Conservation (phyloP, 192 early-diverging fungal species). For the Cladochytrium replicatum region DNA sequence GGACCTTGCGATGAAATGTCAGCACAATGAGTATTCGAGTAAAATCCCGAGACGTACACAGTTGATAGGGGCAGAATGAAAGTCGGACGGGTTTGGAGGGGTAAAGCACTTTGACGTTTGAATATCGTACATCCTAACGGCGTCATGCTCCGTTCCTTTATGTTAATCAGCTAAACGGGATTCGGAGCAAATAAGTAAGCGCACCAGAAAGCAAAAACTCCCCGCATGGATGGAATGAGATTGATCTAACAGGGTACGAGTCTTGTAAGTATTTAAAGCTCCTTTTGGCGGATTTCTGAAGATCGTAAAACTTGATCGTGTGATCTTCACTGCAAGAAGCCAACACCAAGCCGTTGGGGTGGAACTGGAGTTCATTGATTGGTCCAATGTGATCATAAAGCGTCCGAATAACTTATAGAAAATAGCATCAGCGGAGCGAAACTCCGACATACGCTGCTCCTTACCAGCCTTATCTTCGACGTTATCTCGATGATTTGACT, state of each 20-base stretch:
- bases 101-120: slow-evolving; percentile 77
- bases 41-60: slow-evolving; percentile 16
- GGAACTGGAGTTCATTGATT: slow-evolving; percentile 79
- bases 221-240: slow-evolving; percentile 89
- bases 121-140: slow-evolving; percentile 77
- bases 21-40: not conserved
- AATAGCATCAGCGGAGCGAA: too few species aligned
- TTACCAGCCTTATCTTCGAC: slow-evolving; percentile 68
- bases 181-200: not conserved
- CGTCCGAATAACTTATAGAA: slow-evolving; percentile 81
- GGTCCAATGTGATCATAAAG: slow-evolving; percentile 77
- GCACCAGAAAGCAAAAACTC: slow-evolving; percentile 68
- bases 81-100: slow-evolving; percentile 33
- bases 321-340: slow-evolving; percentile 79
- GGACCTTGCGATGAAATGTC: slow-evolving; percentile 41
- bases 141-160: slow-evolving; percentile 60
- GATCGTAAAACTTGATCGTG: slow-evolving; percentile 82
- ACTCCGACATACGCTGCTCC: too few species aligned
- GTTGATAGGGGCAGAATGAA: slow-evolving; percentile 42
- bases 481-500: slow-evolving; percentile 46
- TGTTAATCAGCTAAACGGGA: not conserved
- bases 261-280: slow-evolving; percentile 80
- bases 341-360: slow-evolving; percentile 85
- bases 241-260: slow-evolving; percentile 62
- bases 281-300: slow-evolving; percentile 70